Evolutionary conservation across 768 basidiomycete genomes (phyloP), one percentile per base, ranked within the genome.

Genomic region (Gymnopilus dilepis): DNA sequence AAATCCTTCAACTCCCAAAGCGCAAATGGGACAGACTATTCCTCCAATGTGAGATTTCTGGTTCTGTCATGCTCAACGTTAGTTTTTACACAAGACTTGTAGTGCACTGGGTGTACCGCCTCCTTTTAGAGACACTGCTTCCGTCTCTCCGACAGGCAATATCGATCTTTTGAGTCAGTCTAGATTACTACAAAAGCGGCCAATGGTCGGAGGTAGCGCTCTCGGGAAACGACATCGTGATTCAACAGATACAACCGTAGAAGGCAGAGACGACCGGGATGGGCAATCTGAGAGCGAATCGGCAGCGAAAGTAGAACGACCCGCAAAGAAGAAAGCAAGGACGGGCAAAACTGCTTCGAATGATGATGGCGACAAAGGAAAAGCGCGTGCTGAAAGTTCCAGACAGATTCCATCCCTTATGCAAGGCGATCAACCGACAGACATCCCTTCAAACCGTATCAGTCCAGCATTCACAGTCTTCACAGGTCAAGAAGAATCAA

Each of bases 141-240:
- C 56, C 24, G 26, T 47, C 9, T 28, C 60, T 33, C 50, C 50
- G 9, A 40, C 52, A 26, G 22, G 52, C 22, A 17, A 40, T 56
- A 58, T 53, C 56, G 56, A 21, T 43, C 48, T 6, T 21, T 56
- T 30, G 22, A 57, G 43, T 43, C 51, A 58, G n/a, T 56, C 70
- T 21, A 59, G 48, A 12, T 56, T 22, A 34, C 40, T 63, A n/a
- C 59, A 69, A 6, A 65, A 70, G 22, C 78, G 73, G 61, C 78
- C 82, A 41, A 81, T 78, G 11, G 70, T 80, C 60, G 73, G 82
- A 3, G 77, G 80, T 42, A 81, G 75, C 21, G 76, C 79, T 30
- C 78, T 91, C 17, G 90, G 90, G n/a, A 92, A 91, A 70, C 84
- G 88, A 33, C 82, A 79, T 53, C 80, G 89, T 62, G 85, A 85